phyloP scores from a whole-genome alignment of 441 rosid genomes.

The Isatis lusitanica region DNA sequence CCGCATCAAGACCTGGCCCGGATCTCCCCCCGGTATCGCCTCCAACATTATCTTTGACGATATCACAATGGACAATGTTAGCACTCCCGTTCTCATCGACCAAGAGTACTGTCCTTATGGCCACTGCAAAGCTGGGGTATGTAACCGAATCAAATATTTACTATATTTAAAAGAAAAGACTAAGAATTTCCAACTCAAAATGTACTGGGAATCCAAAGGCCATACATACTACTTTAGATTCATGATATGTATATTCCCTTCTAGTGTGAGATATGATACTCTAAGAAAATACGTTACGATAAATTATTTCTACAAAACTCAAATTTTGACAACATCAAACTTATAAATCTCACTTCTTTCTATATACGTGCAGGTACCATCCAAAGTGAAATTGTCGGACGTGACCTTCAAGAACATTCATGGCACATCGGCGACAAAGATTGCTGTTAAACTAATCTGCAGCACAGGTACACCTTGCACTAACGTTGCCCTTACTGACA shows the following conservation, averaged over 20 bases:
- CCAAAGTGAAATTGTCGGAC: slow-evolving; percentile 41
- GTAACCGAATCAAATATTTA: slow-evolving; percentile 2
- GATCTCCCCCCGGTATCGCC: slow-evolving; percentile 28
- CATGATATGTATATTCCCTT: not conserved
- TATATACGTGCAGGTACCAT: slow-evolving; percentile 36
- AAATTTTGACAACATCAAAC: not conserved
- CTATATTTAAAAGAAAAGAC: not conserved
- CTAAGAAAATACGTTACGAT: no score
- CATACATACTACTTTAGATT: not conserved
- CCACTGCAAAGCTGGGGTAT: slow-evolving; percentile 29
- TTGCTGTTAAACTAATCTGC: slow-evolving; percentile 45
- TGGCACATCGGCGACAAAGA: slow-evolving; percentile 46
- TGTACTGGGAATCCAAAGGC: no score
- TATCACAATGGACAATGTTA: slow-evolving; percentile 40
- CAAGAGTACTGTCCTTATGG: slow-evolving; percentile 47
- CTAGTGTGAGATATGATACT: no score
- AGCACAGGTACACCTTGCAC: slow-evolving; percentile 51
- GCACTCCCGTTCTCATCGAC: slow-evolving; percentile 45
- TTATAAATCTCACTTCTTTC: not conserved
- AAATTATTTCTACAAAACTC: not conserved
- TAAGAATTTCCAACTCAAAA: no score
- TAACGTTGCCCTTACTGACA: slow-evolving; percentile 32
- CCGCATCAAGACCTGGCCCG: slow-evolving; percentile 65
- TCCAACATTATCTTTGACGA: slow-evolving; percentile 46
- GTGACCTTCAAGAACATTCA: slow-evolving; percentile 48